Evolutionary conservation across 148 eudicot genomes (phyloP), one percentile per base, ranked within the genome.

Genomic region (Cornus kousa): DNA sequence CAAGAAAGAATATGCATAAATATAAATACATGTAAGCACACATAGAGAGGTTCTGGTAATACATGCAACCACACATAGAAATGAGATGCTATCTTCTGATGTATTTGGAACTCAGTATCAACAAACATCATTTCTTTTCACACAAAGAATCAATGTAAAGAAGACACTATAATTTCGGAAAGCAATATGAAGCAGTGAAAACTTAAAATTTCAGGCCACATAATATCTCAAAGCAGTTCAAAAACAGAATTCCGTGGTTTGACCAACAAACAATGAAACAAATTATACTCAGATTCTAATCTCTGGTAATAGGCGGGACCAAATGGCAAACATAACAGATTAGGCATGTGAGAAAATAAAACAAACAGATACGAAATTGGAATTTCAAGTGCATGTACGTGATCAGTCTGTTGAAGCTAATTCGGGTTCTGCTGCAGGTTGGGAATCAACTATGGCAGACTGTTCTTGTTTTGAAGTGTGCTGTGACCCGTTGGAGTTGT

Each of bases 381-480:
- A 70, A 73, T 65, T 73, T 46, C 55, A 81, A 77, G 66, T 23
- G 75, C 75, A 32, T 70, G 40, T 59, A 68, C 65, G 62, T 37
- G 6, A 62, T 62, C 66, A 62, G 24, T 5, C 23, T 62, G 59
- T 62, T 20, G 23, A 19, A 62, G 7, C 23, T n/a, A 62, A n/a
- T 5, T 62, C 22, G 6, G 24, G 66, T 62, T 62, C 66, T 6
- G 87, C 64, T 13, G 78, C 72, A 68, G 88, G 87, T 74, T 87
- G 85, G 32, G 89, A 89, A 24, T 71, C 79, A 9, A 85, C 71
- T 64, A 77, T 84, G 39, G 84, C 77, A 24, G 87, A 70, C 70
- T 82, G 85, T 81, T 89, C 94, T 70, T 68, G 43, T 60, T 85
- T 87, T 17, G 90, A 11, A 32, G 80, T 73, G 22, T 75, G 32